phyloP scores from a whole-genome alignment of 192 early-diverging fungal genomes.

The Coemansia sp. region DNA sequence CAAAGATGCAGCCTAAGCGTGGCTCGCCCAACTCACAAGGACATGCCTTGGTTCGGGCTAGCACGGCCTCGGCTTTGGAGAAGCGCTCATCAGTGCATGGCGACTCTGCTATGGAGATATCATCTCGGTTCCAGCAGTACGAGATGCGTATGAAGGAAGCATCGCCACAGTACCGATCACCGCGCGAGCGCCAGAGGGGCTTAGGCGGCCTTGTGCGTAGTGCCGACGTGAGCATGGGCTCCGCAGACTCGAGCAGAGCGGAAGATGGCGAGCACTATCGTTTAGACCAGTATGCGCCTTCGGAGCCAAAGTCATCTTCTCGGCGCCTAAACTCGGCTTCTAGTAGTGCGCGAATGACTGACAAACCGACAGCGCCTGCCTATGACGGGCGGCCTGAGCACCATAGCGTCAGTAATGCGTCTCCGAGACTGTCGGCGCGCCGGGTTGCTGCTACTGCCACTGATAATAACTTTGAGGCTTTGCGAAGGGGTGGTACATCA shows the following conservation, averaged over 20 bases:
- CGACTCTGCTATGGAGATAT: conserved; percentile 36
- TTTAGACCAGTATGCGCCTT: conserved; percentile 1
- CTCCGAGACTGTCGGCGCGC: conserved; percentile 40
- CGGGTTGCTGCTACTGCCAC: not conserved
- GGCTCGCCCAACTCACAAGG: conserved; percentile 13
- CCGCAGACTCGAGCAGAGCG: not conserved
- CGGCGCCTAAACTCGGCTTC: conserved; percentile 16
- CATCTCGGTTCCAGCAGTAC: conserved; percentile 45
- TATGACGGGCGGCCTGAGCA: conserved; percentile 14
- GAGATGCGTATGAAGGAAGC: conserved; percentile 24
- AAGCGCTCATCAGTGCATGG: conserved; percentile 17
- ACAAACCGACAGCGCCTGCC: not conserved
- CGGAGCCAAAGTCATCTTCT: conserved; percentile 13
- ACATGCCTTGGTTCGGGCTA: not conserved
- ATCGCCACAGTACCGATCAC: conserved; percentile 37
- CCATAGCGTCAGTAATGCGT: conserved; percentile 14
- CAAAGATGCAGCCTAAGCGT: conserved; percentile 5
- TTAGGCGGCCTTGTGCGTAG: conserved; percentile 1
- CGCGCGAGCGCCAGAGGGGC: conserved; percentile 31
- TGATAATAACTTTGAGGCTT: conserved; percentile 36
- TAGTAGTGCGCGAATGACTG: conserved; percentile 14
- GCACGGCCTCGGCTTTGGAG: conserved; percentile 4
- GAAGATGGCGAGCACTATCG: conserved; percentile 3
- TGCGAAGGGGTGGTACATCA: conserved; percentile 17
- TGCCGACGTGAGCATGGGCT: conserved; percentile 8